A percentile compares a stretch with the other conserved stretches of the same genome.
Evolutionary conservation across 768 basidiomycete genomes (phyloP).

Genomic region (Podaxis sp.): DNA sequence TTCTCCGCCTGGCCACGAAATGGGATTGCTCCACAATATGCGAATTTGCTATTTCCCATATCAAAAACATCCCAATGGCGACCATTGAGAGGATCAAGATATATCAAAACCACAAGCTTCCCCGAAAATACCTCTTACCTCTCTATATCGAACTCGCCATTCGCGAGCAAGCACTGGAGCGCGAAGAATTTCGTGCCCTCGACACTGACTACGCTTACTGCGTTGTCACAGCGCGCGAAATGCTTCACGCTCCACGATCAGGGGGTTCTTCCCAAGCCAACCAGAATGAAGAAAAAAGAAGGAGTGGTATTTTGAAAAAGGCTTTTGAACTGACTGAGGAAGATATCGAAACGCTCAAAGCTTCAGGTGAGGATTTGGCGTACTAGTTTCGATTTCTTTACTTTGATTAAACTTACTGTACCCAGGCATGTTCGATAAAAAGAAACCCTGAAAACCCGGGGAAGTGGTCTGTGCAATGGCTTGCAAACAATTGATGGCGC

Average conservation of each 20-base stretch:
- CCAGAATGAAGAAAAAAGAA: neutral
- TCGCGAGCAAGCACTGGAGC: constrained; percentile 4
- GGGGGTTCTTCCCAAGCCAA: neutral
- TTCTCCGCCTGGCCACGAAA: constrained; percentile 48
- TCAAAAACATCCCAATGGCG: neutral
- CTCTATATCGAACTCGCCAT: constrained; percentile 3
- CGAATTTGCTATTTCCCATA: constrained; percentile 37
- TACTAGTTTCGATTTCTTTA: too few relatives aligned
- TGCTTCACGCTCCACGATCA: neutral
- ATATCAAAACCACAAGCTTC: neutral
- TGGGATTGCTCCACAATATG: constrained; percentile 57
- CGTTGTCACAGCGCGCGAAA: constrained; percentile 12
- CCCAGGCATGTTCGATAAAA: too few relatives aligned
- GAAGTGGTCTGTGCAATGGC: too few relatives aligned
- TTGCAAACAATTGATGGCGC: too few relatives aligned
- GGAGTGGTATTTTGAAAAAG: neutral
- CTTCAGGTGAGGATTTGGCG: neutral
- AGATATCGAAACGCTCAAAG: neutral
- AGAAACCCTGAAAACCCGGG: too few relatives aligned
- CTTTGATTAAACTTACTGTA: too few relatives aligned
- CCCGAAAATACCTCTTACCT: neutral
- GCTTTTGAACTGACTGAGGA: neutral
- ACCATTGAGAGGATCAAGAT: neutral
- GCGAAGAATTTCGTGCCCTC: neutral
- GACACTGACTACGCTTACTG: neutral